A percentile compares a stretch with the other conserved stretches of the same genome.
phyloP scores from a whole-genome alignment of 2,329 filamentous ascomycete genomes.

The Calycina herbarum region DNA sequence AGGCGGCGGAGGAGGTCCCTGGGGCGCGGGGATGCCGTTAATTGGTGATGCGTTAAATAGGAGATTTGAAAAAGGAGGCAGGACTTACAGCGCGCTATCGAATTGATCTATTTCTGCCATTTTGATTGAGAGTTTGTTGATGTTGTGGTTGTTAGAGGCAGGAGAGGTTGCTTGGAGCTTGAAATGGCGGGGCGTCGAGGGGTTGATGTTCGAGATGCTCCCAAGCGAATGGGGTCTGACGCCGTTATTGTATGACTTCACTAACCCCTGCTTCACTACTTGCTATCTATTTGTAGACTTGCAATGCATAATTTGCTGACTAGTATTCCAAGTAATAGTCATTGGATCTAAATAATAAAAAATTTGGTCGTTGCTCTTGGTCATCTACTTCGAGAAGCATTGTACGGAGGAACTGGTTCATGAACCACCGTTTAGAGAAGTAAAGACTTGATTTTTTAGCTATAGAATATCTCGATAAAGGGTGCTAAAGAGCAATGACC shows the following conservation, averaged over 20 bases:
- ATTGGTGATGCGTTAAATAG: background rate
- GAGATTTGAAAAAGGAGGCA: background rate
- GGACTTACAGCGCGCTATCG: slow-evolving; percentile 40
- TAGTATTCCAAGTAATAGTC: too few species aligned
- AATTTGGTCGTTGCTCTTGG: too few species aligned
- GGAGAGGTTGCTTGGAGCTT: slow-evolving; percentile 1
- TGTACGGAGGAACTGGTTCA: too few species aligned
- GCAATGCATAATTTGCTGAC: too few species aligned
- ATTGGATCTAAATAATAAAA: too few species aligned
- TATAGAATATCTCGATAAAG: too few species aligned
- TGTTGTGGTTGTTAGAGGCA: slow-evolving; percentile 9
- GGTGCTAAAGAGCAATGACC: too few species aligned
- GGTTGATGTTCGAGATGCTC: slow-evolving; percentile 22
- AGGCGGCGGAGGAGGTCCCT: slow-evolving; percentile 98
- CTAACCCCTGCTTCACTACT: background rate
- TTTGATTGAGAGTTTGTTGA: slow-evolving; percentile 22
- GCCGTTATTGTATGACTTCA: background rate
- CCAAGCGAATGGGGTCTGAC: background rate
- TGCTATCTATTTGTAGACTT: background rate
- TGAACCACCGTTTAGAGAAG: too few species aligned
- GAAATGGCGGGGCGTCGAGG: slow-evolving; percentile 22
- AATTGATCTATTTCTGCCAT: slow-evolving; percentile 40
- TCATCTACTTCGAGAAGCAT: too few species aligned
- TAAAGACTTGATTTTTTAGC: too few species aligned
- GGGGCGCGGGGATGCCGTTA: slow-evolving; percentile 14